Percentiles rank a stretch among this genome's conserved stretches.
These are phyloP conservation scores for Inonotus obliquus DNA, from an alignment of 1,284 basidiomycete genomes.

Conservation along the genomic window DNA sequence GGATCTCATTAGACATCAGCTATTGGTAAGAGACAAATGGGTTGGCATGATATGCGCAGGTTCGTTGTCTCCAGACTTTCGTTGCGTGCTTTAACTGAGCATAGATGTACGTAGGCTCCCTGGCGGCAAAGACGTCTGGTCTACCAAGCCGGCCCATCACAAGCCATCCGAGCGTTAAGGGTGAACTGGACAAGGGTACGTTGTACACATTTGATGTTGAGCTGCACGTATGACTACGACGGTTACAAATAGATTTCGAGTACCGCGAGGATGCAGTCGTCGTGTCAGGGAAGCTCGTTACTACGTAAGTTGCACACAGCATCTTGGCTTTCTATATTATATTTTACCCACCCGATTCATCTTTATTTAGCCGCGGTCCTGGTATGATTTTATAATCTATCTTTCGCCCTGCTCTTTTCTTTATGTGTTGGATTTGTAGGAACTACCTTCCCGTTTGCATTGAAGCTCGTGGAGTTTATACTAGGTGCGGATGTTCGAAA, in stretches of 20 bases:
- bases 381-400: conserved; percentile 37
- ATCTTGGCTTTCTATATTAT: conserved; percentile 12
- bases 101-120: conserved; percentile 42
- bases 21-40: conserved; percentile 48
- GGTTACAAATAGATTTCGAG: conserved; percentile 50
- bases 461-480: conserved; percentile 66
- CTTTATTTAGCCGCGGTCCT: conserved; percentile 61
- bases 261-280: conserved; percentile 80
- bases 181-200: conserved; percentile 54
- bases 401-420: neutral
- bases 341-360: neutral
- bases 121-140: conserved; percentile 62
- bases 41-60: conserved; percentile 86
- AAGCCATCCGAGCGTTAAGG: conserved; percentile 75
- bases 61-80: conserved; percentile 25
- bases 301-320: conserved; percentile 49
- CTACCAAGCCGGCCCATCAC: conserved; percentile 67
- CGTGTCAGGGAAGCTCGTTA: conserved; percentile 69
- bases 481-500: conserved; percentile 62
- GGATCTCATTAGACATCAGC: conserved; percentile 56
- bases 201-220: conserved; percentile 9
- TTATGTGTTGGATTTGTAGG: conserved; percentile 35
- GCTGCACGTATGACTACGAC: neutral
- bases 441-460: conserved; percentile 72
- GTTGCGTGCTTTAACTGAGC: neutral